These are phyloP conservation scores for Marchantia polymorpha DNA, from an alignment of 225 moss, liverwort and hornwort genomes.

Conservation along the genomic window DNA sequence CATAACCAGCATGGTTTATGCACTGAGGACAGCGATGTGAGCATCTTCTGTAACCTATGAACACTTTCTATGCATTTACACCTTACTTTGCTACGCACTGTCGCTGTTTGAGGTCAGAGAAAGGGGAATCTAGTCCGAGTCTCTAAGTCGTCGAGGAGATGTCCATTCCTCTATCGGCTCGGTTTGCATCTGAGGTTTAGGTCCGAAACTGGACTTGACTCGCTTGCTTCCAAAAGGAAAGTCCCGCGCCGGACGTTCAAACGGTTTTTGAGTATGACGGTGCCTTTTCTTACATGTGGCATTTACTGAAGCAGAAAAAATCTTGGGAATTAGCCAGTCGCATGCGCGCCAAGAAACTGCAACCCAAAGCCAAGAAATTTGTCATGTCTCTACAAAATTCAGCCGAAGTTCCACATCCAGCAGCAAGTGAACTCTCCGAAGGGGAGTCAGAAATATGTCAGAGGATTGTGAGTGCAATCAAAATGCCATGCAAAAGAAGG, in stretches of 20 bases:
- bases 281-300: neutral
- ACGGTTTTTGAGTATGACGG: neutral
- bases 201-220: neutral
- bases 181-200: neutral
- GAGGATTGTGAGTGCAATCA: slow-evolving; percentile 36
- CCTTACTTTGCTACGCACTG: too few species aligned
- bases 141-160: neutral
- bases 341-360: neutral
- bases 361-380: slow-evolving; percentile 8
- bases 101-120: too few species aligned
- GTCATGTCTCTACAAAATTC: slow-evolving; percentile 2
- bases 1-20: slow-evolving; percentile 14
- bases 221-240: neutral
- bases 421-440: slow-evolving; percentile 6
- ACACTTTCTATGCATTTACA: too few species aligned
- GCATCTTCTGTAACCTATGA: neutral
- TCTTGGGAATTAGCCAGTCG: slow-evolving; percentile 6
- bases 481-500: too few species aligned
- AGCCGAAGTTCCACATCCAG: neutral
- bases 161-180: neutral
- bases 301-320: slow-evolving; percentile 19
- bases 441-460: slow-evolving; percentile 30
- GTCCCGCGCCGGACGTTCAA: neutral
- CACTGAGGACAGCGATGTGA: slow-evolving; percentile 19
- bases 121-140: too few species aligned